phyloP scores from a whole-genome alignment of 495 filamentous ascomycete genomes.

The Talaromyces trachyspermus region DNA sequence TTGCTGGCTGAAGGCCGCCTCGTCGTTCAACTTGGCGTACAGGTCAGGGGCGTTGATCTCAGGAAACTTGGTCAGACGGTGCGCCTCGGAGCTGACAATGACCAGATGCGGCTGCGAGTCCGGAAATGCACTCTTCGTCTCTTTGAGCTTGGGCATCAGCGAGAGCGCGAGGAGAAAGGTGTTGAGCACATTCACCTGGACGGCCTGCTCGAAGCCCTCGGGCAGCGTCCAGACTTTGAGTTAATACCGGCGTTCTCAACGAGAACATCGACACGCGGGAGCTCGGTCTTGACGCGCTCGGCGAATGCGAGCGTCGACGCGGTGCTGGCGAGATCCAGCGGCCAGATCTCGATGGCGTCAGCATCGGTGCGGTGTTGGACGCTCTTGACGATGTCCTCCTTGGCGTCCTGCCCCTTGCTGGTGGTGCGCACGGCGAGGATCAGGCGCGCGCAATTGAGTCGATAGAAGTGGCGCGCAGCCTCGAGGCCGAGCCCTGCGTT shows the following conservation, averaged over 20 bases:
- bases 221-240: constrained; percentile 28
- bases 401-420: constrained; percentile 32
- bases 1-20: constrained; percentile 7
- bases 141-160: constrained; percentile 16
- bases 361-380: constrained; percentile 13
- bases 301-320: constrained; percentile 27
- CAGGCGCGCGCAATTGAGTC: constrained; percentile 29
- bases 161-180: constrained; percentile 24
- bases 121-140: constrained; percentile 4
- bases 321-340: constrained; percentile 36
- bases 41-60: constrained; percentile 13
- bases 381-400: constrained; percentile 25
- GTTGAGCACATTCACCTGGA: constrained; percentile 22
- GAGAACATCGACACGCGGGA: constrained; percentile 41
- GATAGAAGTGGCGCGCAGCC: constrained; percentile 33
- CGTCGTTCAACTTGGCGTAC: constrained; percentile 15
- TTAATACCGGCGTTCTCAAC: constrained; percentile 51
- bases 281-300: constrained; percentile 21
- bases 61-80: constrained; percentile 8
- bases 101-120: constrained; percentile 1
- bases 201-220: constrained; percentile 38
- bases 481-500: constrained; percentile 49
- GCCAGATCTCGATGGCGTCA: constrained; percentile 36
- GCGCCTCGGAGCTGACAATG: constrained; percentile 5
- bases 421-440: constrained; percentile 40